phyloP scores from a whole-genome alignment of 2,329 filamentous ascomycete genomes.

The Aspergillus ochraceoroseus region DNA sequence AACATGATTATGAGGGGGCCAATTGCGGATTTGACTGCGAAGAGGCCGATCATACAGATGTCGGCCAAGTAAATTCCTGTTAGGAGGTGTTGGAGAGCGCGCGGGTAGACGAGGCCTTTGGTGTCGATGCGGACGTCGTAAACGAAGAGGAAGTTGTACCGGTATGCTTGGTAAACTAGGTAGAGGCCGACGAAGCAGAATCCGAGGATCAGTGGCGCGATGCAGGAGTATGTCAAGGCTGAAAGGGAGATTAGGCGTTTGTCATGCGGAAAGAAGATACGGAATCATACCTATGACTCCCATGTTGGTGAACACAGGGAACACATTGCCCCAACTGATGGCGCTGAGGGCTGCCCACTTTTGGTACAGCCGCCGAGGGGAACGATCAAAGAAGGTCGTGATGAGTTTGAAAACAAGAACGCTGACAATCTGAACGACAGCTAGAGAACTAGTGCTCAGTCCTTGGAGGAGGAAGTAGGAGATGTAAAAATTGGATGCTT shows the following conservation, averaged over 20 bases:
- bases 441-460: constrained; percentile 66
- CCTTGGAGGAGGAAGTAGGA: constrained; percentile 94
- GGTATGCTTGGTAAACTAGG: constrained; percentile 79
- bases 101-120: constrained; percentile 81
- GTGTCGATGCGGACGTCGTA: constrained; percentile 77
- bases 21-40: constrained; percentile 60
- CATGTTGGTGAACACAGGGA: constrained; percentile 75
- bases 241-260: constrained; percentile 10
- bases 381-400: constrained; percentile 63
- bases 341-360: constrained; percentile 68
- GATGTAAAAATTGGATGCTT: constrained; percentile 89
- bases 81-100: constrained; percentile 76
- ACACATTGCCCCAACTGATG: constrained; percentile 79
- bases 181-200: constrained; percentile 75
- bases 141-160: constrained; percentile 86
- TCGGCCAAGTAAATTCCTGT: constrained; percentile 79
- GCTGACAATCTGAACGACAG: constrained; percentile 67
- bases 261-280: neutral
- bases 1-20: constrained; percentile 73
- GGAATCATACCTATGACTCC: constrained; percentile 64
- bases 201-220: constrained; percentile 75
- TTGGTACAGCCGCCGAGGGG: constrained; percentile 69
- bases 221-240: constrained; percentile 81
- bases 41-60: constrained; percentile 77
- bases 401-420: constrained; percentile 68